Conservation (phyloP, 176 grass and related monocot species). For the Hyparrhenia diplandra region DNA sequence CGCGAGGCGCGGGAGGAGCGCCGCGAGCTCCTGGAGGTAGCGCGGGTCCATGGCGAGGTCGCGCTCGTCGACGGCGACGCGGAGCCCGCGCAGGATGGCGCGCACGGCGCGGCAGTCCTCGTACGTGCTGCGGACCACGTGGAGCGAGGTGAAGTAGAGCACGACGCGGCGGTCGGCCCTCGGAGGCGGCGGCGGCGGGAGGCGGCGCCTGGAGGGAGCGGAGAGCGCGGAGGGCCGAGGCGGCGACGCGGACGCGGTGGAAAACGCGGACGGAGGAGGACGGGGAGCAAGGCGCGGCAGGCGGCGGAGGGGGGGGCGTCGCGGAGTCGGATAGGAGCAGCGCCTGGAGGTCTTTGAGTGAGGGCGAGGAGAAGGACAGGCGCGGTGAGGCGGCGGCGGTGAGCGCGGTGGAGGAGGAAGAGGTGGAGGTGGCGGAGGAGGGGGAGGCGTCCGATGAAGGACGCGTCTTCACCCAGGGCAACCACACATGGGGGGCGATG, state of each 20-base stretch:
- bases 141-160: slow-evolving; percentile 73
- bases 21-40: slow-evolving; percentile 54
- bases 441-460: slow-evolving; percentile 22
- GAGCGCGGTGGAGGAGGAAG: slow-evolving; percentile 24
- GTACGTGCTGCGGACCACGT: slow-evolving; percentile 52
- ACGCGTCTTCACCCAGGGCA: slow-evolving; percentile 63
- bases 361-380: slow-evolving; percentile 50
- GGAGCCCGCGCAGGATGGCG: slow-evolving; percentile 60
- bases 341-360: slow-evolving; percentile 65
- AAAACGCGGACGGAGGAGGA: slow-evolving; percentile 41
- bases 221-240: slow-evolving; percentile 48
- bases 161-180: slow-evolving; percentile 56
- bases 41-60: slow-evolving; percentile 67
- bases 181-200: background rate
- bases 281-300: slow-evolving; percentile 15
- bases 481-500: slow-evolving; percentile 61
- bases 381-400: slow-evolving; percentile 29
- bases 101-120: slow-evolving; percentile 67
- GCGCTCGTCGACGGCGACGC: slow-evolving; percentile 62
- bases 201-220: slow-evolving; percentile 33
- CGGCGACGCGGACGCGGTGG: slow-evolving; percentile 52
- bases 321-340: slow-evolving; percentile 41
- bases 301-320: background rate
- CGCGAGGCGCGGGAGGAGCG: slow-evolving; percentile 31
- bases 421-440: background rate